phyloP scores from a whole-genome alignment of 2,329 filamentous ascomycete species.

The Macroventuria anomochaeta region DNA sequence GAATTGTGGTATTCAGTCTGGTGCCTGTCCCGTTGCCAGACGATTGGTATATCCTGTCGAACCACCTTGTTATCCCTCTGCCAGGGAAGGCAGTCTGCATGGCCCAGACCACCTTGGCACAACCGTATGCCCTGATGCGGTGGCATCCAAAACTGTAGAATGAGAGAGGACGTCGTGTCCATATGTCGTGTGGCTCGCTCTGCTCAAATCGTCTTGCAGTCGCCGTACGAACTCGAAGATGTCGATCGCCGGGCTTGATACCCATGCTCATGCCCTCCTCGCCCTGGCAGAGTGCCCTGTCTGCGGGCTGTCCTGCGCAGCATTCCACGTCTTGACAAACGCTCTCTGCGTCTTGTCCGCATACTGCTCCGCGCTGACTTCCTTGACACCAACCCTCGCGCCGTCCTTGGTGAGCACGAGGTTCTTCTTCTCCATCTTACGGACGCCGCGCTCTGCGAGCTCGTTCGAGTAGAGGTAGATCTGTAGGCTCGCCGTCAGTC shows the following conservation, averaged over 20 bases:
- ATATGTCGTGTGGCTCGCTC: no score
- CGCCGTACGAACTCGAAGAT: no score
- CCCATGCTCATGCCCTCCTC: constrained; percentile 13
- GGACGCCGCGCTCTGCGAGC: constrained; percentile 68
- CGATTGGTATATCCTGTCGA: background rate
- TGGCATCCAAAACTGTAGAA: no score
- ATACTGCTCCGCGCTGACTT: constrained; percentile 72
- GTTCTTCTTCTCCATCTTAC: constrained; percentile 77
- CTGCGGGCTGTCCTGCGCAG: constrained; percentile 30
- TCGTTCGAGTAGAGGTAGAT: constrained; percentile 72
- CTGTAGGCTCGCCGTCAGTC: constrained; percentile 30
- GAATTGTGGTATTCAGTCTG: background rate
- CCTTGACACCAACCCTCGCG: constrained; percentile 72
- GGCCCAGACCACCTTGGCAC: background rate
- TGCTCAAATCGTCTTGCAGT: no score
- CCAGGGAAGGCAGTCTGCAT: background rate
- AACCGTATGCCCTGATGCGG: no score
- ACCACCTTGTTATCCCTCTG: background rate
- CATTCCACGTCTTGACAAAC: constrained; percentile 60
- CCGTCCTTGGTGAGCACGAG: constrained; percentile 78
- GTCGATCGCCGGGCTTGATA: no score
- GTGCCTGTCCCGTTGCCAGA: background rate
- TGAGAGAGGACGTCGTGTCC: no score
- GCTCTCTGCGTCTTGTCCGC: constrained; percentile 74
- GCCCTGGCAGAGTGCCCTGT: constrained; percentile 5